These are phyloP conservation scores for Vigna hirtella DNA, from an alignment of 306 rosid genomes.

Conservation along the genomic window DNA sequence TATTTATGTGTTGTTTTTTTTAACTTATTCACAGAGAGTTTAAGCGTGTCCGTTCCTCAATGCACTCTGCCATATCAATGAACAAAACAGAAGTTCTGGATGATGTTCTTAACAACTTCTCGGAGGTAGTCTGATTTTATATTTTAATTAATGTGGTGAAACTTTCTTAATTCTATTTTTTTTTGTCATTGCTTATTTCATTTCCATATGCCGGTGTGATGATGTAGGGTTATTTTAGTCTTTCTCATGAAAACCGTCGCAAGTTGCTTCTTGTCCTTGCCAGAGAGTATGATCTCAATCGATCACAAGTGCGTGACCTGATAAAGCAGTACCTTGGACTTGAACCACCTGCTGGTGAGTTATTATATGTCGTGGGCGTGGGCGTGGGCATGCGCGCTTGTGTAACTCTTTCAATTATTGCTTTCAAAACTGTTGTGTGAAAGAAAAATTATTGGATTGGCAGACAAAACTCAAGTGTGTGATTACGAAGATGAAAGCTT, in stretches of 20 bases:
- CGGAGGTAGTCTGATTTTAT: constrained; percentile 57
- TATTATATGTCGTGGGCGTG: background rate
- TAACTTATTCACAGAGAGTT: constrained; percentile 57
- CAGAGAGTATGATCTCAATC: constrained; percentile 84
- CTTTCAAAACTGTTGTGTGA: constrained; percentile 26
- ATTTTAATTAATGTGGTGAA: background rate
- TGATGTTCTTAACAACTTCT: constrained; percentile 69
- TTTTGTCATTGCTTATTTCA: constrained; percentile 15
- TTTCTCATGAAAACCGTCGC: constrained; percentile 68
- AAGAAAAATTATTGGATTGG: constrained; percentile 46
- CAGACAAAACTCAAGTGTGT: constrained; percentile 58
- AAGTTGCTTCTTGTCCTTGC: constrained; percentile 74
- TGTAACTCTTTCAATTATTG: constrained; percentile 9
- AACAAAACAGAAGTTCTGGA: constrained; percentile 79
- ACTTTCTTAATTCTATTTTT: constrained; percentile 7
- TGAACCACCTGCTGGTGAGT: constrained; percentile 73
- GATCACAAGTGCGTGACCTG: constrained; percentile 75
- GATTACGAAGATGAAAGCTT: constrained; percentile 59
- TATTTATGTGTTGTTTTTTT: background rate
- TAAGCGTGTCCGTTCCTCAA: constrained; percentile 67
- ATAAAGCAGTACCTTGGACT: constrained; percentile 88
- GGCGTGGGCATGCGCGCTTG: background rate
- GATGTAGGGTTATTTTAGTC: constrained; percentile 80
- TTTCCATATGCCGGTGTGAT: constrained; percentile 42
- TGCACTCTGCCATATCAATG: constrained; percentile 83